These are phyloP conservation scores for Cryptococcus sp. DNA, from an alignment of 1,284 basidiomycete genomes.

Conservation along the genomic window DNA sequence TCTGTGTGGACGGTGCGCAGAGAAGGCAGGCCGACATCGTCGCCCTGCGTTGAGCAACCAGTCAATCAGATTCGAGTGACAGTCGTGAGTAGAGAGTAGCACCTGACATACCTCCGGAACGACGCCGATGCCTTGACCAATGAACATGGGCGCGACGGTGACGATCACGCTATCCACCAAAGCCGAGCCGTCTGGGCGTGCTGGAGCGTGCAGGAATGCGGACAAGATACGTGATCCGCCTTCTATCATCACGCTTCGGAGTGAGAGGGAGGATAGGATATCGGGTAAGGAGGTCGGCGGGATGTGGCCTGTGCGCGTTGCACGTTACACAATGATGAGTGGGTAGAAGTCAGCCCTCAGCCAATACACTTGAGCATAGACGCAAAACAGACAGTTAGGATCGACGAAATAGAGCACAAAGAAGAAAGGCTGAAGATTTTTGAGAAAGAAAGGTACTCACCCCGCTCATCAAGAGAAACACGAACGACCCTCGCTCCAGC, in stretches of 20 bases:
- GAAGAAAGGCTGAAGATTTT: background rate
- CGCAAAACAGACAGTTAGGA: background rate
- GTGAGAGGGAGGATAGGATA: constrained; percentile 59
- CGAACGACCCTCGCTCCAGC: constrained; percentile 48
- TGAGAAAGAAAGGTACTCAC: constrained; percentile 51
- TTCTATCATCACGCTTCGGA: constrained; percentile 88
- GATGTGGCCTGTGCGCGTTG: constrained; percentile 54
- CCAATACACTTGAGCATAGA: background rate
- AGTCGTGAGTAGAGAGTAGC: background rate
- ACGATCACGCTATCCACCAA: constrained; percentile 73
- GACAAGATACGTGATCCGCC: constrained; percentile 83
- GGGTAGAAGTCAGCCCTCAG: background rate
- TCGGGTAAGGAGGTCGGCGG: constrained; percentile 60
- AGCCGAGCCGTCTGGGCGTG: constrained; percentile 43
- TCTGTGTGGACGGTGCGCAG: constrained; percentile 43
- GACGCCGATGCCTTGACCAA: constrained; percentile 70
- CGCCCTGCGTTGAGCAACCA: constrained; percentile 16
- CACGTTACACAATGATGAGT: background rate
- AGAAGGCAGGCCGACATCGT: constrained; percentile 36
- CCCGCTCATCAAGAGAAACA: constrained; percentile 52
- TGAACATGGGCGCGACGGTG: constrained; percentile 77
- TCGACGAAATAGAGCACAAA: background rate
- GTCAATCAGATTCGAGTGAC: background rate
- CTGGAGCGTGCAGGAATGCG: constrained; percentile 63
- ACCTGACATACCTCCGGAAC: constrained; percentile 35